phyloP scores from a whole-genome alignment of 805 yeast species.

The Phaffomyces antillensis region DNA sequence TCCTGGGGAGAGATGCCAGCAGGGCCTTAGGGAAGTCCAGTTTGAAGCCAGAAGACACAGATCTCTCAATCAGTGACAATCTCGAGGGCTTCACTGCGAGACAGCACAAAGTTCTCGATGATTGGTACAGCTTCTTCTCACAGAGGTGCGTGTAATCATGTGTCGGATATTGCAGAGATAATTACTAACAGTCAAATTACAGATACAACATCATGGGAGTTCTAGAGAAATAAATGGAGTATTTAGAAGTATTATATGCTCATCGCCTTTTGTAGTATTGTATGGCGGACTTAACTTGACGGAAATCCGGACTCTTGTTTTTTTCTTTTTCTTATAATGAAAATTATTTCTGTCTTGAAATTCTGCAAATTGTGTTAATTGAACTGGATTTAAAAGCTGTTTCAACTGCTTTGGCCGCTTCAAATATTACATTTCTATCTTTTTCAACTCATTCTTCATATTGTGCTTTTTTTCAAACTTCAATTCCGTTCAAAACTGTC shows the following conservation, averaged over 20 bases:
- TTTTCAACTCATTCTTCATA: no score
- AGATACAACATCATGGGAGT: conserved; percentile 10
- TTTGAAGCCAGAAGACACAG: conserved; percentile 45
- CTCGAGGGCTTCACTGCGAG: conserved; percentile 47
- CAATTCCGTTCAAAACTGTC: no score
- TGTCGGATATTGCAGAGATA: not conserved
- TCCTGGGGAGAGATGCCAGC: conserved; percentile 74
- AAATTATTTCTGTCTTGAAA: no score
- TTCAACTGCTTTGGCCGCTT: no score
- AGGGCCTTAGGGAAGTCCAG: conserved; percentile 69
- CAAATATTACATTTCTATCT: no score
- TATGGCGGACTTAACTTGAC: not conserved
- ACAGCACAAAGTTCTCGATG: conserved; percentile 56
- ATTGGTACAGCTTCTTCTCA: conserved; percentile 64
- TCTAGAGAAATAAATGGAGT: not conserved
- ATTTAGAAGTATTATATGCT: not conserved
- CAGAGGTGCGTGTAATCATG: conserved; percentile 22
- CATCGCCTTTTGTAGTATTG: not conserved
- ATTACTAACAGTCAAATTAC: not conserved
- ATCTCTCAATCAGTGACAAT: conserved; percentile 37
- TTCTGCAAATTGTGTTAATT: no score
- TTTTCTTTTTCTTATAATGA: no score
- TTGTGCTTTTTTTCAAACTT: no score
- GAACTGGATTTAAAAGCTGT: no score
- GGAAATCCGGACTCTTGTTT: not conserved